phyloP scores from a whole-genome alignment of 23 red algal genomes.

The Rhodosorus marinus region DNA sequence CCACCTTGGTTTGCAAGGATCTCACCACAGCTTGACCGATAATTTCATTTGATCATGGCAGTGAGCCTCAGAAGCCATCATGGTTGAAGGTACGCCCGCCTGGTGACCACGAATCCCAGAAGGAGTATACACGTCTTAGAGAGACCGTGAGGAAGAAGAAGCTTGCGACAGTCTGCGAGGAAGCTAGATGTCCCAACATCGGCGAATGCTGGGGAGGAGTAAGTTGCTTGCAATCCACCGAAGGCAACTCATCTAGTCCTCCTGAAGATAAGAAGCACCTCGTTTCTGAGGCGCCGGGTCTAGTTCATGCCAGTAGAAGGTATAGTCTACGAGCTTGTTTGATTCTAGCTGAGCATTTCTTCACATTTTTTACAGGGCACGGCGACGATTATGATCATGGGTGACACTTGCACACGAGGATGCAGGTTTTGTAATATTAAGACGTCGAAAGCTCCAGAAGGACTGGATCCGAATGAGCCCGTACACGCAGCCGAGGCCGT shows the following conservation, averaged over 20 bases:
- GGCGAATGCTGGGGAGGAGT: slow-evolving; percentile 97
- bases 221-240: too few relatives aligned
- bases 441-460: slow-evolving; percentile 48
- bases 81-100: slow-evolving; percentile 78
- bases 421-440: slow-evolving; percentile 96
- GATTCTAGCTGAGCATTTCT: too few relatives aligned
- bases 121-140: slow-evolving; percentile 43
- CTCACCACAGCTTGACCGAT: too few relatives aligned
- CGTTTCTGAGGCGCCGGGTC: too few relatives aligned
- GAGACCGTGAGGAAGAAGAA: slow-evolving; percentile 31
- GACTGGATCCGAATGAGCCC: slow-evolving; percentile 59
- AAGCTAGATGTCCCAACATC: slow-evolving; percentile 91
- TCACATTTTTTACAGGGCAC: too few relatives aligned
- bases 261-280: too few relatives aligned
- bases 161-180: slow-evolving; percentile 84
- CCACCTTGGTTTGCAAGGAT: too few relatives aligned
- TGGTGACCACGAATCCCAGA: slow-evolving; percentile 44
- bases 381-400: slow-evolving; percentile 98
- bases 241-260: too few relatives aligned
- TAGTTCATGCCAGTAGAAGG: too few relatives aligned
- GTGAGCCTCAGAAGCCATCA: slow-evolving; percentile 42
- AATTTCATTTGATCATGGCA: too few relatives aligned
- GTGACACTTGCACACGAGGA: slow-evolving; percentile 84
- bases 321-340: too few relatives aligned
- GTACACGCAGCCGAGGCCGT: slow-evolving; percentile 42